Evolutionary conservation across 768 basidiomycete genomes (phyloP).

Genomic region (Boletus barrowsii): DNA sequence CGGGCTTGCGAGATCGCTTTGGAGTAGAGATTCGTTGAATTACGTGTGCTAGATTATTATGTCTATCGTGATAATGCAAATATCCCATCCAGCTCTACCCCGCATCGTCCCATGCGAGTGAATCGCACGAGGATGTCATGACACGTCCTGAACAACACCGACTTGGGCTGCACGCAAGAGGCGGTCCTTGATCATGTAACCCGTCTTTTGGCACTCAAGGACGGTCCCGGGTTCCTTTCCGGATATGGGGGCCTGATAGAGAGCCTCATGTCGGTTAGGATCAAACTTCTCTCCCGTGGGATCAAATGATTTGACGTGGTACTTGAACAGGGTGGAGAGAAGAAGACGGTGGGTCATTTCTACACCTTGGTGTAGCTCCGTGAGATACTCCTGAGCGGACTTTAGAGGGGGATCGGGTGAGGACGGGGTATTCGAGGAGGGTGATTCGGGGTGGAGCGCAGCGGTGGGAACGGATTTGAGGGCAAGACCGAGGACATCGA

Average conservation of each 20-base stretch:
- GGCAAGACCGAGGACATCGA: constrained; percentile 85
- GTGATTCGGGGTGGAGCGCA: constrained; percentile 35
- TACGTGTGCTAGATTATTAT: constrained; percentile 39
- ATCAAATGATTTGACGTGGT: constrained; percentile 89
- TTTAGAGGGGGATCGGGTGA: constrained; percentile 40
- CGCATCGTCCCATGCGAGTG: constrained; percentile 22
- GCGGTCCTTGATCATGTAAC: constrained; percentile 93
- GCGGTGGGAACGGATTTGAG: constrained; percentile 71
- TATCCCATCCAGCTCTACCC: constrained; percentile 19
- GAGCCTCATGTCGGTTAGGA: constrained; percentile 92
- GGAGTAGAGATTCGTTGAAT: constrained; percentile 86
- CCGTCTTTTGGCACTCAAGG: constrained; percentile 85
- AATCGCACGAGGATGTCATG: constrained; percentile 25
- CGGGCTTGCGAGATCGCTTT: constrained; percentile 56
- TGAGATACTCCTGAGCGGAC: constrained; percentile 54
- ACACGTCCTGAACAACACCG: constrained; percentile 79
- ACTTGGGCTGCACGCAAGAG: constrained; percentile 94
- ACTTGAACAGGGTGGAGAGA: constrained; percentile 85
- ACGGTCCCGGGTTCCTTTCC: constrained; percentile 87
- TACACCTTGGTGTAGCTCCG: constrained; percentile 81
- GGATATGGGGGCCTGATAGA: constrained; percentile 91
- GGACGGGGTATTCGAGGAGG: constrained; percentile 23
- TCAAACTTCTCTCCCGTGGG: constrained; percentile 92
- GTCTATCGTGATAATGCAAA: constrained; percentile 33
- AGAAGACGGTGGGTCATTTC: constrained; percentile 89